Evolutionary conservation across 495 filamentous ascomycete species (phyloP).

Genomic region (Pseudomonodictys pantanalensis): DNA sequence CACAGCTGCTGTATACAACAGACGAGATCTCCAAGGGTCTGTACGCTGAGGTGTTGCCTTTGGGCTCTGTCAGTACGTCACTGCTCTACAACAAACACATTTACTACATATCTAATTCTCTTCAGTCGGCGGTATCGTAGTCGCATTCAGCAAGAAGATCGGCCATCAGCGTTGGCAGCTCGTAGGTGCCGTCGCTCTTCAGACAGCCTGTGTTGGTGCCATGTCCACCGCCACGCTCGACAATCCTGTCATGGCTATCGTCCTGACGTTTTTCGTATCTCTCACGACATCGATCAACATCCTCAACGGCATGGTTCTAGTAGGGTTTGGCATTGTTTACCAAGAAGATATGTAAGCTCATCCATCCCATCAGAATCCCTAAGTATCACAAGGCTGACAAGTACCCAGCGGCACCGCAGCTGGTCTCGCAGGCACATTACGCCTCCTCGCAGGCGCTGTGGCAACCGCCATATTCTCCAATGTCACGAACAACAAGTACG

Average conservation of each 20-base stretch:
- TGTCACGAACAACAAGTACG: conserved; percentile 29
- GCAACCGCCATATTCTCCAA: conserved; percentile 29
- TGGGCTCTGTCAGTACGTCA: conserved; percentile 22
- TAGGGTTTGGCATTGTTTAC: conserved; percentile 31
- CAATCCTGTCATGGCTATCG: conserved; percentile 23
- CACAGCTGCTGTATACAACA: conserved; percentile 25
- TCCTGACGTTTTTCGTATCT: conserved; percentile 26
- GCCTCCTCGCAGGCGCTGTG: conserved; percentile 22
- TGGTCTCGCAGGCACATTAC: conserved; percentile 23
- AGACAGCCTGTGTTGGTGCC: conserved; percentile 26
- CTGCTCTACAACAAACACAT: neutral
- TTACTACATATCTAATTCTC: neutral
- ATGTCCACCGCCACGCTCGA: conserved; percentile 24
- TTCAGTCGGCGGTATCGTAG: conserved; percentile 19
- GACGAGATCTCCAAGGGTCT: conserved; percentile 32
- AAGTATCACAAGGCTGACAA: neutral
- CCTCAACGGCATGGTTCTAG: conserved; percentile 26
- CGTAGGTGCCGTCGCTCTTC: conserved; percentile 11
- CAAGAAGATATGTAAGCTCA: conserved; percentile 28
- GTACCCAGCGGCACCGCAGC: conserved; percentile 19
- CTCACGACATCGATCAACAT: conserved; percentile 23
- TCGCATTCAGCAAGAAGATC: conserved; percentile 25
- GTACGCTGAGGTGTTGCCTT: conserved; percentile 27
- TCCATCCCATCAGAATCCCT: neutral
- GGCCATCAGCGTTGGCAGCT: conserved; percentile 27